phyloP scores from a whole-genome alignment of 352 stramenopile genomes.

The Phytophthora sp. region DNA sequence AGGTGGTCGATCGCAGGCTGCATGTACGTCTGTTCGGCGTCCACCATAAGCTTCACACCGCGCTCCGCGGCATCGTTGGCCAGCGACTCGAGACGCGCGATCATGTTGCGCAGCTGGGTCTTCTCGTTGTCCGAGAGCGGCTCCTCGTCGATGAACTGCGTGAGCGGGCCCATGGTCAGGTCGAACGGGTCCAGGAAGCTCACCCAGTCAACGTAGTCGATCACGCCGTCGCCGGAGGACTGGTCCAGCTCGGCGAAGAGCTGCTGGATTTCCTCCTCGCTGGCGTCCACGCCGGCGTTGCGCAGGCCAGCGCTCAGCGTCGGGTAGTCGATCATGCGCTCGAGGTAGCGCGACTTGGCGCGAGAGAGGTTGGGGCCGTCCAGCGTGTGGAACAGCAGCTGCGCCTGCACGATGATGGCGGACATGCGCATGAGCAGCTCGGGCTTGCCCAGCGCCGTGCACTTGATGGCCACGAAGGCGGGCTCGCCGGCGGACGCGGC shows the following conservation, averaged over 20 bases:
- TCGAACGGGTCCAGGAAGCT: conserved; percentile 93
- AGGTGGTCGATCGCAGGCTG: conserved; percentile 98
- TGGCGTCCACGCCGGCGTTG: conserved; percentile 71
- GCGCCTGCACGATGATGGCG: conserved; percentile 91
- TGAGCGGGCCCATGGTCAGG: conserved; percentile 89
- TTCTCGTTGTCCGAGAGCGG: conserved; percentile 88
- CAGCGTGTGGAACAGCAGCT: conserved; percentile 93
- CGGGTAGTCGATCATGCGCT: conserved; percentile 84
- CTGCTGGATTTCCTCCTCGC: conserved; percentile 64
- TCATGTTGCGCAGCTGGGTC: conserved; percentile 91
- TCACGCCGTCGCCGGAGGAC: conserved; percentile 69
- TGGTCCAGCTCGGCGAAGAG: conserved; percentile 76
- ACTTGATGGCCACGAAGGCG: conserved; percentile 97
- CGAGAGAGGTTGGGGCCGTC: conserved; percentile 86
- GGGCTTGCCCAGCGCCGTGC: conserved; percentile 96
- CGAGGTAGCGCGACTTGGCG: conserved; percentile 80
- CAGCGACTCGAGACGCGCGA: conserved; percentile 82
- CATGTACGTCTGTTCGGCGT: conserved; percentile 98
- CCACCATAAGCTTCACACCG: conserved; percentile 96
- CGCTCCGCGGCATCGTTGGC: conserved; percentile 70
- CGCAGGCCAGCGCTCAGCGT: conserved; percentile 71
- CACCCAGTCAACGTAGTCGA: conserved; percentile 96
- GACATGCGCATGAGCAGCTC: conserved; percentile 96
- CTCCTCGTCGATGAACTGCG: conserved; percentile 84
- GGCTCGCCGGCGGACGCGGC: conserved; percentile 48